A percentile compares a stretch with the other conserved stretches of the same genome.
Conservation (phyloP, 208 protist genomes). For the Trypanosoma vivax region DNA sequence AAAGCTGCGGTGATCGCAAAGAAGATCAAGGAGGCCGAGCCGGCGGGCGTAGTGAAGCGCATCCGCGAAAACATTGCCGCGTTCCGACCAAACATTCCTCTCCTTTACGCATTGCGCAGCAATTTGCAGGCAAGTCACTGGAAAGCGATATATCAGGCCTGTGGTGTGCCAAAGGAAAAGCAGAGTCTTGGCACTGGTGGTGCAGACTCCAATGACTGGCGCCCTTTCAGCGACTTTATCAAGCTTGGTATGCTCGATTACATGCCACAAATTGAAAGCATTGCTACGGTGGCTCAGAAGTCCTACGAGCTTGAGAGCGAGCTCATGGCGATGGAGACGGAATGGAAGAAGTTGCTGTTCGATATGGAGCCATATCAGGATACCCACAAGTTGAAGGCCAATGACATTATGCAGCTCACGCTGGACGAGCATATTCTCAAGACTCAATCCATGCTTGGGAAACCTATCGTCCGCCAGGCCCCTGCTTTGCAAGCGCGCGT, state of each 20-base stretch:
- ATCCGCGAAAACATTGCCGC: constrained; percentile 87
- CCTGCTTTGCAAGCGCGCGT: constrained; percentile 87
- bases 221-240: constrained; percentile 75
- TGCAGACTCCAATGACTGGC: constrained; percentile 77
- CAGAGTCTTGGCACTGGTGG: constrained; percentile 74
- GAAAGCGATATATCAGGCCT: constrained; percentile 82
- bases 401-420: constrained; percentile 90
- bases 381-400: constrained; percentile 90
- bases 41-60: constrained; percentile 60
- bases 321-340: constrained; percentile 89
- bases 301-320: constrained; percentile 89
- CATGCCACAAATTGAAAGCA: constrained; percentile 77
- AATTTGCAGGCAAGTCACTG: constrained; percentile 93
- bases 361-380: constrained; percentile 91
- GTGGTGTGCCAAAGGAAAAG: constrained; percentile 82
- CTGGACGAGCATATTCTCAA: constrained; percentile 95
- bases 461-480: constrained; percentile 86
- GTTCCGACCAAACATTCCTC: constrained; percentile 90
- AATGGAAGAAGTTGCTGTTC: constrained; percentile 92
- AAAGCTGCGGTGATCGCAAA: constrained; percentile 71
- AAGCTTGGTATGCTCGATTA: constrained; percentile 84
- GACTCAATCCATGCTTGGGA: constrained; percentile 94
- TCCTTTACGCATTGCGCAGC: constrained; percentile 90
- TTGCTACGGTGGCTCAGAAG: constrained; percentile 83
- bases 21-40: constrained; percentile 84